phyloP scores from a whole-genome alignment of 2,329 filamentous ascomycete genomes.

The Didymella pomorum region DNA sequence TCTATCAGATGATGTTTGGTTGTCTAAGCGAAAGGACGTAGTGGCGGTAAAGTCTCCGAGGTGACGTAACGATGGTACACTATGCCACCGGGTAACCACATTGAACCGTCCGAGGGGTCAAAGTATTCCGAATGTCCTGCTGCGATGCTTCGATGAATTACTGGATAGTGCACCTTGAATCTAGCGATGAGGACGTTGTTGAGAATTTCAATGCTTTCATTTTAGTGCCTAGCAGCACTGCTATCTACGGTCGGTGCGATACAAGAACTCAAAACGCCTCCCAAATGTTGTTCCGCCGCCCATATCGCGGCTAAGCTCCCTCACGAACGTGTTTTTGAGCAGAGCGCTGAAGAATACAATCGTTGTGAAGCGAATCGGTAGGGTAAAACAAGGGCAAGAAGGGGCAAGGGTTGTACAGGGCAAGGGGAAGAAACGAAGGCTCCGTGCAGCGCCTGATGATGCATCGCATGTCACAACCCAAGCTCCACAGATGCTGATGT shows the following conservation, averaged over 20 bases:
- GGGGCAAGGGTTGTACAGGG: constrained; percentile 21
- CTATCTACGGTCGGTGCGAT: constrained; percentile 15
- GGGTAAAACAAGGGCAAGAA: constrained; percentile 24
- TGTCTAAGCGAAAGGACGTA: not conserved
- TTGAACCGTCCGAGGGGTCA: not conserved
- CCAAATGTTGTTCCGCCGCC: constrained; percentile 9
- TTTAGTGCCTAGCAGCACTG: constrained; percentile 20
- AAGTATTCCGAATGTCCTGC: not conserved
- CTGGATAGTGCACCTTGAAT: too few relatives aligned
- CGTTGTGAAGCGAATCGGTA: constrained; percentile 25
- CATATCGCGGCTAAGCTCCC: constrained; percentile 14
- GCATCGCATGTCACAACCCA: constrained; percentile 38
- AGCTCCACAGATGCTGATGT: constrained; percentile 46
- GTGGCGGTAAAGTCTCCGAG: constrained; percentile 12
- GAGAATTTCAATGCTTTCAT: constrained; percentile 15
- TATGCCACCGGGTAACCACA: constrained; percentile 10
- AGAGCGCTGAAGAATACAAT: constrained; percentile 29
- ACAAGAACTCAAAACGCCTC: constrained; percentile 5
- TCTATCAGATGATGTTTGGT: not conserved
- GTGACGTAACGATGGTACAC: constrained; percentile 13
- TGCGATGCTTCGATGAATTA: too few relatives aligned
- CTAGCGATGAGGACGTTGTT: not conserved
- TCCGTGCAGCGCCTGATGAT: constrained; percentile 41
- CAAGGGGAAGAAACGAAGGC: constrained; percentile 14
- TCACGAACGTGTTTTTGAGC: constrained; percentile 29